Base-by-base conservation (phyloP, 2,329 filamentous ascomycete species). In the Cladosporium oxysporum region DNA sequence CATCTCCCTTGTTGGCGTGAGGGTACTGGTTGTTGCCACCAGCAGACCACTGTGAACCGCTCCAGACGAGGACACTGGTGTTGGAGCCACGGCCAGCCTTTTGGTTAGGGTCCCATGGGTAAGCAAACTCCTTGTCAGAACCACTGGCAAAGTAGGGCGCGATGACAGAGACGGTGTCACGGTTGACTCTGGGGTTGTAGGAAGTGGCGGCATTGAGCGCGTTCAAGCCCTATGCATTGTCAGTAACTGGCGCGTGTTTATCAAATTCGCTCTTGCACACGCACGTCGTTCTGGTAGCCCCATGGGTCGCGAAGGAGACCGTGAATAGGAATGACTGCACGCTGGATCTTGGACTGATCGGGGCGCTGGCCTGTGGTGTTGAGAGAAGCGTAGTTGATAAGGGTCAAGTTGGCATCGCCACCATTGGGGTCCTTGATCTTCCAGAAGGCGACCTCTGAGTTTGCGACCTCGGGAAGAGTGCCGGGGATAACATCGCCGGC, bases 1-100 rank as follows among this genome's bases (percentile, higher is more conserved):
- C 69, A 47, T 67, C 69, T 10, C 33, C 23, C 14, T 66, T 68
- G 53, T 62, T 70, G 47, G 37, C 55, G 31, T 41, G 60, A 2
- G 76, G 76, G 58, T 78, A 78, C 64, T 76, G 72, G 67, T 76
- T 77, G 64, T 74, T 71, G 29, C 64, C 72, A 55, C 75, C 76
- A 35, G 69, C 72, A 61, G 73, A 71, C 75, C 75, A 78, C 57
- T 73, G 69, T 21, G 74, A 76, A 28, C 68, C 74, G 37, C 69
- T 62, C 76, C 76, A 78, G 50, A 78, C 75, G 21, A 78, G 73
- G 1, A 70, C 72, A 67, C 71, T 75, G 53, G 72, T 71, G 12
- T 67, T 70, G 10, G 74, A 76, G n/a, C 75, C 73, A 57, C 66
- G 49, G 31, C 72, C 72, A 16, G 69, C 61, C 63, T 64, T 66